Percentiles rank a stretch among this genome's conserved stretches.
phyloP scores from a whole-genome alignment of 495 filamentous ascomycete genomes.

The Clavariopsis aquatica region DNA sequence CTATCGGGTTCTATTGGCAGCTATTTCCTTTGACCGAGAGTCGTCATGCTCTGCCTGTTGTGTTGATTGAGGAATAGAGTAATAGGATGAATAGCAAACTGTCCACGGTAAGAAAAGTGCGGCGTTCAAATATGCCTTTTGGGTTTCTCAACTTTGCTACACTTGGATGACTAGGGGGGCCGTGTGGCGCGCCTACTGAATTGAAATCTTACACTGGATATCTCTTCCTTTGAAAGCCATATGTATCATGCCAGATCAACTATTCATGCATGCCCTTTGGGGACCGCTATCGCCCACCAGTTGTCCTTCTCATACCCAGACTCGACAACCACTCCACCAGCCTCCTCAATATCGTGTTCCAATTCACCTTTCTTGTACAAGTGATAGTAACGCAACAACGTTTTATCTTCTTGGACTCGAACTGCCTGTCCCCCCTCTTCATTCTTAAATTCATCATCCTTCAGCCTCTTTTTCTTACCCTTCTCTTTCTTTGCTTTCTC shows the following conservation, averaged over 20 bases:
- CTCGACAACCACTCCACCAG: constrained; percentile 73
- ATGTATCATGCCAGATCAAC: background rate
- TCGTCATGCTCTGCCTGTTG: constrained; percentile 49
- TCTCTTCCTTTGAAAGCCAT: too few relatives aligned
- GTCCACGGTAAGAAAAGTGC: background rate
- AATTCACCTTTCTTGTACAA: constrained; percentile 85
- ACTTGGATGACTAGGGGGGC: too few relatives aligned
- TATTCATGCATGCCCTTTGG: background rate
- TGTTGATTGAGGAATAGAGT: constrained; percentile 18
- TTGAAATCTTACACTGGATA: too few relatives aligned
- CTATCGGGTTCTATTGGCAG: constrained; percentile 63
- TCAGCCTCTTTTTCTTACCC: constrained; percentile 41
- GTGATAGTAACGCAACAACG: constrained; percentile 92
- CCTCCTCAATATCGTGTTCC: constrained; percentile 72
- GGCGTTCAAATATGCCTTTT: too few relatives aligned
- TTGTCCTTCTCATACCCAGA: constrained; percentile 97
- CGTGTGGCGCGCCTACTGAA: too few relatives aligned
- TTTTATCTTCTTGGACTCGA: constrained; percentile 46
- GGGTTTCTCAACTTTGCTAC: too few relatives aligned
- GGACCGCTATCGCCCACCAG: constrained; percentile 76
- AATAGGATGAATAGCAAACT: background rate
- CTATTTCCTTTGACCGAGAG: constrained; percentile 76
- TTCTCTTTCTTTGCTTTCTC: constrained; percentile 50
- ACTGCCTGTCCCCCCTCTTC: background rate
- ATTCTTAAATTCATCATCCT: background rate